Evolutionary conservation across 2,329 filamentous ascomycete species (phyloP), one percentile per base, ranked within the genome.

Genomic region (Alternaria incomplexa): DNA sequence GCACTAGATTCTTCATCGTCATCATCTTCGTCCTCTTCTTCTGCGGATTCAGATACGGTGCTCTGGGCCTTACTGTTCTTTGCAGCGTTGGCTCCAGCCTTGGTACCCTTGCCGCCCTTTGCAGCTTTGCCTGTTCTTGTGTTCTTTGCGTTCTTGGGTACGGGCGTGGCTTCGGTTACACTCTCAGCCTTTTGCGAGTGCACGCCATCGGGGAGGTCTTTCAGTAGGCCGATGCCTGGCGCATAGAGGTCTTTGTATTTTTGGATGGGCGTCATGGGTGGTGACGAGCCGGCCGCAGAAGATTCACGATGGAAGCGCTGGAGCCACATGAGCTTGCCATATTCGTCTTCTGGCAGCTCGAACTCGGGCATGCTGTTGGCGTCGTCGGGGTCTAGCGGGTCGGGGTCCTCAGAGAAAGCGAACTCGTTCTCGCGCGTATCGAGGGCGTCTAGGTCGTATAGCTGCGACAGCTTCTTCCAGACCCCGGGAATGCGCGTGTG

Each of bases 401-500:
- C 88, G 32, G 91, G 88, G 30, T 86, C 84, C 30, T 85, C 83
- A 36, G 88, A 84, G 64, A 85, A 85, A 52, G 83, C 81, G n/a
- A 85, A 78, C 3, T 86, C 83, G 64, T 88, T 84, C 78, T 90
- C 95, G 72, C 93, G 89, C 77, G 97, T 93, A 80, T 98, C 93
- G 62, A 97, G 90, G 44, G 90, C 87, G 52, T 91, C 88, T 28
- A 98, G 87, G 80, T 97, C 93, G 82, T 97, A 99, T 65, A 96
- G 88, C 32, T 89, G 89, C 30, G 86, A 83, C 11, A 99, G 85
- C 80, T 98, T 98, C 70, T 87, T 86, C 95, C 96, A 98, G 67
- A 99, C 97, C 44, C 92, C 91, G 0, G 92, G 91, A 69, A 97
- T 96, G 62, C 91, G 90, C 44, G 93, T 97, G 82, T 99, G 96